These are phyloP conservation scores for Carex myosuroides DNA, from an alignment of 176 grass and related monocot genomes.

Conservation along the genomic window DNA sequence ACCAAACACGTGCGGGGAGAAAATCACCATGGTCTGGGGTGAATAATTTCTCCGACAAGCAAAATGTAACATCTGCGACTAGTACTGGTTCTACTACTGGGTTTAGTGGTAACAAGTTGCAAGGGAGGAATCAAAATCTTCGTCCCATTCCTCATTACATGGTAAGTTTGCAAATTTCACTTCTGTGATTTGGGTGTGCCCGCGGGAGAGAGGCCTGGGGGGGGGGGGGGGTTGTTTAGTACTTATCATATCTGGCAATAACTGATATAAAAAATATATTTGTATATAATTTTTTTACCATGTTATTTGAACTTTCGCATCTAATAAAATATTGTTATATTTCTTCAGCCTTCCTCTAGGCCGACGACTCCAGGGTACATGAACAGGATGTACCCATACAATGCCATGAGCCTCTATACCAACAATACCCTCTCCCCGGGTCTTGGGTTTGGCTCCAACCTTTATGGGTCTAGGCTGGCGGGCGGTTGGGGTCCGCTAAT, in stretches of 20 bases:
- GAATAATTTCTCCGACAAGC: conserved; percentile 34
- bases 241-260: background rate
- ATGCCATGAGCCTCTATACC: conserved; percentile 40
- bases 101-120: conserved; percentile 27
- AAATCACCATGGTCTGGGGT: conserved; percentile 38
- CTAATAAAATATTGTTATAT: conserved; percentile 7
- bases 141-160: conserved; percentile 32
- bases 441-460: conserved; percentile 50
- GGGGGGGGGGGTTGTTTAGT: background rate
- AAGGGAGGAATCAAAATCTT: conserved; percentile 33
- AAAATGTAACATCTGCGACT: conserved; percentile 24
- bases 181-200: background rate
- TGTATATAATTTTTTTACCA: background rate
- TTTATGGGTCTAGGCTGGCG: conserved; percentile 47
- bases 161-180: conserved; percentile 19
- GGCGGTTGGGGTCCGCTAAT: conserved; percentile 49
- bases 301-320: background rate
- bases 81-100: conserved; percentile 26
- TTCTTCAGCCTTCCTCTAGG: conserved; percentile 3
- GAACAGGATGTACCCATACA: conserved; percentile 52
- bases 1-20: conserved; percentile 17
- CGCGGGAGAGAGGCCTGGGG: background rate
- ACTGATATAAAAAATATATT: background rate
- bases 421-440: conserved; percentile 39
- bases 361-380: conserved; percentile 27